These are phyloP conservation scores for Dacryopinax spathularia DNA, from an alignment of 768 basidiomycete genomes.

Conservation along the genomic window DNA sequence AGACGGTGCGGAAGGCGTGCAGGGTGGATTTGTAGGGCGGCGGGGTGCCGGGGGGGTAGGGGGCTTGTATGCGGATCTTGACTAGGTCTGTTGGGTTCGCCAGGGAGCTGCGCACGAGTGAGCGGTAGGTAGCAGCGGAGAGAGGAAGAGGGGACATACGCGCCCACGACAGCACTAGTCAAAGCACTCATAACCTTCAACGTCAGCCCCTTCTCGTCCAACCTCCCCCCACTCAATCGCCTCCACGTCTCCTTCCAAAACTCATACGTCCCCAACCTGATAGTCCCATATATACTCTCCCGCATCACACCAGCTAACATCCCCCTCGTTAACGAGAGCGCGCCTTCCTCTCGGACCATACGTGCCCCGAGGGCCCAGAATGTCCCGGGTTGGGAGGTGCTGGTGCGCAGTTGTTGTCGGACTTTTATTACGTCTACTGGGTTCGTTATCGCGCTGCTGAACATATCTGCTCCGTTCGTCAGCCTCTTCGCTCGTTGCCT, in stretches of 20 bases:
- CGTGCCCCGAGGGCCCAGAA: constrained; percentile 25
- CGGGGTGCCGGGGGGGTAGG: constrained; percentile 22
- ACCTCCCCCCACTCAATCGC: constrained; percentile 13
- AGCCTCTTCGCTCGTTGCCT: too few relatives aligned
- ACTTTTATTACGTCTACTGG: constrained; percentile 28
- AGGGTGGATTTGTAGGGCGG: constrained; percentile 22
- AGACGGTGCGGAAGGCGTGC: constrained; percentile 24
- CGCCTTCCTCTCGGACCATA: constrained; percentile 25
- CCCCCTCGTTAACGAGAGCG: constrained; percentile 22
- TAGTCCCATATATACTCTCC: constrained; percentile 26
- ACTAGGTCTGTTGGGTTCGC: constrained; percentile 28
- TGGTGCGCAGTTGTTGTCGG: constrained; percentile 23
- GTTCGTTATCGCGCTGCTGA: constrained; percentile 25
- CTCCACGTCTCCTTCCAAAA: constrained; percentile 26
- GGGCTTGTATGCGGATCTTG: constrained; percentile 29
- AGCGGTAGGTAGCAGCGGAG: neutral
- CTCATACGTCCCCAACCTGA: constrained; percentile 27
- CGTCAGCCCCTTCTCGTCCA: constrained; percentile 22
- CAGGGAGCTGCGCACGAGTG: constrained; percentile 16
- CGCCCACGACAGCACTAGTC: constrained; percentile 23
- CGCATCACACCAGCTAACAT: constrained; percentile 26
- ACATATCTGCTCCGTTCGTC: constrained; percentile 28
- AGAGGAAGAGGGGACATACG: constrained; percentile 15
- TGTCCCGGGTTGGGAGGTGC: constrained; percentile 20
- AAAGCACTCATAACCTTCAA: constrained; percentile 25